Percentiles rank a stretch among this genome's conserved stretches.
phyloP scores from a whole-genome alignment of 2,329 filamentous ascomycete genomes.

The Alternaria brassicae region DNA sequence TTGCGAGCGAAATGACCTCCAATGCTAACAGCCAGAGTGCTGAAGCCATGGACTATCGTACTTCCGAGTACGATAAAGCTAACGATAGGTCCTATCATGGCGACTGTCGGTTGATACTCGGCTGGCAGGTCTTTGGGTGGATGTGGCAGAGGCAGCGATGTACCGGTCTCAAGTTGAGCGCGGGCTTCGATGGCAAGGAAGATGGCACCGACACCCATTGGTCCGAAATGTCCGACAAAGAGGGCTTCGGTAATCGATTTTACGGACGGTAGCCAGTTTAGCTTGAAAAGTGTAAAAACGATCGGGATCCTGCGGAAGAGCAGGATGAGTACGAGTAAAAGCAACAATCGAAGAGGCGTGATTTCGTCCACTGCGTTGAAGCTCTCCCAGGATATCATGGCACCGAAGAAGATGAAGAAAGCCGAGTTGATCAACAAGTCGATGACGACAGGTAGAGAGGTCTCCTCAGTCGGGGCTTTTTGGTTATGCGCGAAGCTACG shows the following conservation, averaged over 20 bases:
- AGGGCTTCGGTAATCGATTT: conserved; percentile 60
- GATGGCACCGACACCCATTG: conserved; percentile 64
- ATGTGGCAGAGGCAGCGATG: conserved; percentile 53
- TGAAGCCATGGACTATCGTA: conserved; percentile 62
- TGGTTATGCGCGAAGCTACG: conserved; percentile 63
- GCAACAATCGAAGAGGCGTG: conserved; percentile 55
- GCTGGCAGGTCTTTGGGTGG: conserved; percentile 50
- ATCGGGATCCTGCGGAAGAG: conserved; percentile 62
- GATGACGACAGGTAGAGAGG: conserved; percentile 58
- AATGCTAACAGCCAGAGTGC: conserved; percentile 60
- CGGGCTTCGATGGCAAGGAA: conserved; percentile 65
- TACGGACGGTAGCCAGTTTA: conserved; percentile 56
- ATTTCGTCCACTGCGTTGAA: conserved; percentile 50
- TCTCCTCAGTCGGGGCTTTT: conserved; percentile 58
- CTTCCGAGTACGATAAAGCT: conserved; percentile 63
- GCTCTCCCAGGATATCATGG: conserved; percentile 60
- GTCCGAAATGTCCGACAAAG: conserved; percentile 65
- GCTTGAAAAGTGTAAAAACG: conserved; percentile 56
- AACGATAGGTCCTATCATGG: conserved; percentile 62
- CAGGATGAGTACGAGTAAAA: conserved; percentile 58
- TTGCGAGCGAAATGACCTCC: conserved; percentile 56
- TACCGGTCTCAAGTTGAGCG: conserved; percentile 60
- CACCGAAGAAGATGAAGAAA: conserved; percentile 65
- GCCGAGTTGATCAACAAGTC: conserved; percentile 64
- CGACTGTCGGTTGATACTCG: conserved; percentile 50